Conservation (phyloP, 306 rosid genomes). For the Cicer arietinum region DNA sequence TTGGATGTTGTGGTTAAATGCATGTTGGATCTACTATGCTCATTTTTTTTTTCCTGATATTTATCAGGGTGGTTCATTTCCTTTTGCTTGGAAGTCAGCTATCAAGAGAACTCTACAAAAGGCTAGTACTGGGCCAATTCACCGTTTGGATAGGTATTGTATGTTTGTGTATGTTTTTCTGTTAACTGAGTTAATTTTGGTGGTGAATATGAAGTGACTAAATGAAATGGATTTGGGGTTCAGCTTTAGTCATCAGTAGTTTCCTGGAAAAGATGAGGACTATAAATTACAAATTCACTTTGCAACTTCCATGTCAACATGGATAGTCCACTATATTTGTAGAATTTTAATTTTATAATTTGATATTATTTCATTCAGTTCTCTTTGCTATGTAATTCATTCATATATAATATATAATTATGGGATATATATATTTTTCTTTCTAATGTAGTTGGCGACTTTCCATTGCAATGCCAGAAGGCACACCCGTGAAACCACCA, state of each 20-base stretch:
- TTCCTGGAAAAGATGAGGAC: conserved; percentile 24
- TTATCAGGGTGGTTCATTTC: conserved; percentile 95
- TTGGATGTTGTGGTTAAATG: conserved; percentile 26
- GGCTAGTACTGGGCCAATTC: conserved; percentile 66
- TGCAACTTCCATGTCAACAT: conserved; percentile 27
- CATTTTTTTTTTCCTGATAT: conserved; percentile 44
- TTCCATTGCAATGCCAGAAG: conserved; percentile 71
- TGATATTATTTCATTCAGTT: conserved; percentile 13
- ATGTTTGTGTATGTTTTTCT: conserved; percentile 17
- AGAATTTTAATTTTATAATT: conserved; percentile 27
- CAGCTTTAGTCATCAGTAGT: conserved; percentile 28
- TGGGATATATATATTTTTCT: conserved; percentile 19
- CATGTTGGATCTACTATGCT: conserved; percentile 39
- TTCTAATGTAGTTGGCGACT: conserved; percentile 76
- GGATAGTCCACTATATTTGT: conserved; percentile 14
- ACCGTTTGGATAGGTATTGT: conserved; percentile 77
- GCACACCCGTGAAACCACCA: conserved; percentile 64
- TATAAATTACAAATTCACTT: conserved; percentile 10
- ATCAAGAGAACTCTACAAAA: conserved; percentile 70
- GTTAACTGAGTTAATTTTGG: conserved; percentile 5
- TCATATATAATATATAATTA: not conserved
- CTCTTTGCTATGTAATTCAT: conserved; percentile 18
- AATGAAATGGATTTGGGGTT: conserved; percentile 19
- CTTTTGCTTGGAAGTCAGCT: conserved; percentile 90
- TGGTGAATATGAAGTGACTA: conserved; percentile 29